phyloP scores from a whole-genome alignment of 805 yeast species.

The Scheffersomyces spartinae region DNA sequence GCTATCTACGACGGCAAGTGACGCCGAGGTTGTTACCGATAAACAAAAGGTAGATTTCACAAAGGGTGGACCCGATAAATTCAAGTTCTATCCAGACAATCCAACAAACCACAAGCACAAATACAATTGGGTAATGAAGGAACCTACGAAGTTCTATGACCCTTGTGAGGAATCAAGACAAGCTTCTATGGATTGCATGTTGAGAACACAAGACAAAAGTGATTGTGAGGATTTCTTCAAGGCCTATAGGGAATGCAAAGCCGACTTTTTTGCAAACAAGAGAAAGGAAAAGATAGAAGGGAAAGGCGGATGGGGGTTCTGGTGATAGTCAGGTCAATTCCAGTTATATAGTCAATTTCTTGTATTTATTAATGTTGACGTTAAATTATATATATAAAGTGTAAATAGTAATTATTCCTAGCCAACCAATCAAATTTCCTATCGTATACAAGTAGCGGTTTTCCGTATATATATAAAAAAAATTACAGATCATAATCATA shows the following conservation, averaged over 20 bases:
- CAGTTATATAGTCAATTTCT: background rate
- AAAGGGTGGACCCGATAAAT: conserved; percentile 38
- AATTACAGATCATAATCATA: conserved; percentile 1
- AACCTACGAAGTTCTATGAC: conserved; percentile 76
- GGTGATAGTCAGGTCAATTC: conserved; percentile 9
- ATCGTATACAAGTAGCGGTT: no score
- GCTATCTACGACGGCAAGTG: conserved; percentile 10
- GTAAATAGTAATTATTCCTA: conserved; percentile 3
- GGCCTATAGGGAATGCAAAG: conserved; percentile 90
- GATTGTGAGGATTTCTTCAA: conserved; percentile 73
- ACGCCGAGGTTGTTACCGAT: conserved; percentile 15
- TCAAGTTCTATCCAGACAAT: conserved; percentile 75
- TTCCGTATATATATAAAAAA: no score
- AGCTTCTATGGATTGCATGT: conserved; percentile 79
- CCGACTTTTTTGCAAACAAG: conserved; percentile 29
- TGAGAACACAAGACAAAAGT: conserved; percentile 53
- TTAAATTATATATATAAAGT: background rate
- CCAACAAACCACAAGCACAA: conserved; percentile 67
- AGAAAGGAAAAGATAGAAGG: conserved; percentile 25
- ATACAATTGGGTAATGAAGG: conserved; percentile 60
- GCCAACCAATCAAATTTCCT: no score
- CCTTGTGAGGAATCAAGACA: conserved; percentile 87
- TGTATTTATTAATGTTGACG: background rate
- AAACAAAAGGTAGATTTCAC: conserved; percentile 42
- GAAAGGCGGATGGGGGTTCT: conserved; percentile 32